Evolutionary conservation across 495 filamentous ascomycete species (phyloP), one percentile per base, ranked within the genome.

Genomic region (Penicillium tannophilum): DNA sequence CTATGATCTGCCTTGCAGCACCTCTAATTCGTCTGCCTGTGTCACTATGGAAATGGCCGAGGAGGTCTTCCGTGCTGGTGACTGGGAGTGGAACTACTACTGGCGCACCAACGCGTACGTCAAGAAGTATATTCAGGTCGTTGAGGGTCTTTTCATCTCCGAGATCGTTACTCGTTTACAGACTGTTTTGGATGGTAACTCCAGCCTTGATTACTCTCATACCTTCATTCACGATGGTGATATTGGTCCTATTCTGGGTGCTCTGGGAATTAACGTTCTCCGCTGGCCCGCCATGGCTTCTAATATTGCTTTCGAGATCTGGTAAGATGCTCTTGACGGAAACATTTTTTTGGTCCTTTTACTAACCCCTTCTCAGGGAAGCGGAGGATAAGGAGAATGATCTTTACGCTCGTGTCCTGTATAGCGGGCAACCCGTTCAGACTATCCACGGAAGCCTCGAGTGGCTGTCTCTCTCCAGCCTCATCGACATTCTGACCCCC

Each of bases 11-110:
- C 76, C 76, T 0, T 79, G 76, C 60, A 64, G 67, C 36, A 9
- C 72, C 1, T 53, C 65, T 0, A 67, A 77, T 44, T 59, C 62
- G 0, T 68, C 66, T 0, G 54, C 61, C 17, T 79, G 76, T 51
- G 76, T 71, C 17, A 76, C 65, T 0, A 52, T 28, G 30, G 52
- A 65, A 5, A 72, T 75, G 61, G 73, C 71, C 0, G 52, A 77
- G 2, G 70, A 74, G 56, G 73, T 72, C 23, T 79, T 79, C 62
- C 74, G 76, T 41, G 76, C 73, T 16, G 76, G 76, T 12, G 76
- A 79, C 46, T 79, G 76, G 76, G 70, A 74, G 51, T 79, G 28
- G 72, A 77, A 79, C 46, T 79, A 76, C 63, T 79, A 72, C 61
- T 79, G 73, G 73, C 71, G 76, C 12, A 52, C 63, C 14, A 77